A percentile compares a stretch with the other conserved stretches of the same genome.
These are phyloP conservation scores for Oxyria digyna DNA, from an alignment of 148 eudicot genomes.

Conservation along the genomic window DNA sequence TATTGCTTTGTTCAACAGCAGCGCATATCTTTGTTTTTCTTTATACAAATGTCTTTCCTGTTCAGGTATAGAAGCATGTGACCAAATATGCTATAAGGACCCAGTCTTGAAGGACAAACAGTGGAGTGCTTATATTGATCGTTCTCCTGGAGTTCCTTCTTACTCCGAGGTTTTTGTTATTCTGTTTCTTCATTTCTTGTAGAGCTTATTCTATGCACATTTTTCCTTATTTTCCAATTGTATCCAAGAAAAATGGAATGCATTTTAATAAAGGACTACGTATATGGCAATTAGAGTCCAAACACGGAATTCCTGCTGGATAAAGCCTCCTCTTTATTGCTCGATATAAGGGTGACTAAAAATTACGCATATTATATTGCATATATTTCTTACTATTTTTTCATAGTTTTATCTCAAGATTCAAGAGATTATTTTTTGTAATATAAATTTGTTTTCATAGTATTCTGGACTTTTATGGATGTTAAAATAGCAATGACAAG, in stretches of 20 bases:
- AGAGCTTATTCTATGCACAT: not conserved
- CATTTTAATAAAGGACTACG: not conserved
- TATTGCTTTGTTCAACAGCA: not conserved
- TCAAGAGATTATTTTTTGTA: not conserved
- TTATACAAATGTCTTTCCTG: not conserved
- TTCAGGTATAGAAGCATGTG: constrained; percentile 61
- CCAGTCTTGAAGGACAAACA: constrained; percentile 87
- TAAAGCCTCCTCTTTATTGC: not conserved
- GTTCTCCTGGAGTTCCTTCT: constrained; percentile 84
- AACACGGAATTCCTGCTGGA: not conserved
- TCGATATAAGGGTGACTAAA: not conserved
- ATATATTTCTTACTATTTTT: not conserved
- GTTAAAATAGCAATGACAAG: not conserved
- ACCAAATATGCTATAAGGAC: constrained; percentile 92
- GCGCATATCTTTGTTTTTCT: not conserved
- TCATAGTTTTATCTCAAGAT: not conserved
- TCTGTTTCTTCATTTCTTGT: constrained; percentile 2
- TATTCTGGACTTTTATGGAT: not conserved
- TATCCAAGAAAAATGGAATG: not conserved
- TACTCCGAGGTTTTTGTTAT: constrained; percentile 59
- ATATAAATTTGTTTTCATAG: not conserved
- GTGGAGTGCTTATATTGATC: constrained; percentile 98
- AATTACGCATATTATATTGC: not conserved
- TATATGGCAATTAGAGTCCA: not conserved
- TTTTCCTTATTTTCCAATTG: not conserved